Conservation (phyloP, 75 land plant species). For the Sequoia sempervirens region DNA sequence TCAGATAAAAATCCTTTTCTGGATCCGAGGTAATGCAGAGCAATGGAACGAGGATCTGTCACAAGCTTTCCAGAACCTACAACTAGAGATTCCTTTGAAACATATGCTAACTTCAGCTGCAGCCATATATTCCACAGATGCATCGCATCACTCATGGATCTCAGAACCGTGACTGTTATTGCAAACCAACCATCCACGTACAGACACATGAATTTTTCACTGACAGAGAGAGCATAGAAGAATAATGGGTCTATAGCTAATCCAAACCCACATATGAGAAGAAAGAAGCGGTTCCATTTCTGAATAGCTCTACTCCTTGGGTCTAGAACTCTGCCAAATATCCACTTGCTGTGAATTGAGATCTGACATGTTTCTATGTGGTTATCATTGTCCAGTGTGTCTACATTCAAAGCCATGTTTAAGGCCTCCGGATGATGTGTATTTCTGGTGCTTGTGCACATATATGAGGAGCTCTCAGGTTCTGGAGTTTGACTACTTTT, state of each 20-base stretch:
- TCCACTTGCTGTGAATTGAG: neutral
- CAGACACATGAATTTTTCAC: slow-evolving; percentile 54
- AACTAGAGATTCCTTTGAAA: slow-evolving; percentile 29
- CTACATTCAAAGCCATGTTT: neutral
- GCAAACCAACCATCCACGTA: slow-evolving; percentile 76
- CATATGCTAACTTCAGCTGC: slow-evolving; percentile 58
- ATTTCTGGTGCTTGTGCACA: neutral
- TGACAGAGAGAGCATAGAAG: slow-evolving; percentile 69
- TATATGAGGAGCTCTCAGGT: neutral
- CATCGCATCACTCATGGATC: slow-evolving; percentile 62
- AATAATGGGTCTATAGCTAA: slow-evolving; percentile 84
- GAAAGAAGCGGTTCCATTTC: slow-evolving; percentile 75
- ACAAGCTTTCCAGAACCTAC: slow-evolving; percentile 41
- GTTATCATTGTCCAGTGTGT: neutral
- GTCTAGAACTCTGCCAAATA: slow-evolving; percentile 20
- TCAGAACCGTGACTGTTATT: slow-evolving; percentile 58
- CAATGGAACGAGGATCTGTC: slow-evolving; percentile 27
- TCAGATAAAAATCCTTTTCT: slow-evolving; percentile 67
- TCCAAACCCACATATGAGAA: slow-evolving; percentile 57
- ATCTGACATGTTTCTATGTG: slow-evolving; percentile 6
- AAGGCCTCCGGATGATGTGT: slow-evolving; percentile 7
- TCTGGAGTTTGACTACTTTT: neutral
- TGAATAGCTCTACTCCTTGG: slow-evolving; percentile 51
- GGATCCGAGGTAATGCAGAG: slow-evolving; percentile 43
- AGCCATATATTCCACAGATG: slow-evolving; percentile 84